phyloP scores from a whole-genome alignment of 1,284 basidiomycete species.

The Naganishia albida region DNA sequence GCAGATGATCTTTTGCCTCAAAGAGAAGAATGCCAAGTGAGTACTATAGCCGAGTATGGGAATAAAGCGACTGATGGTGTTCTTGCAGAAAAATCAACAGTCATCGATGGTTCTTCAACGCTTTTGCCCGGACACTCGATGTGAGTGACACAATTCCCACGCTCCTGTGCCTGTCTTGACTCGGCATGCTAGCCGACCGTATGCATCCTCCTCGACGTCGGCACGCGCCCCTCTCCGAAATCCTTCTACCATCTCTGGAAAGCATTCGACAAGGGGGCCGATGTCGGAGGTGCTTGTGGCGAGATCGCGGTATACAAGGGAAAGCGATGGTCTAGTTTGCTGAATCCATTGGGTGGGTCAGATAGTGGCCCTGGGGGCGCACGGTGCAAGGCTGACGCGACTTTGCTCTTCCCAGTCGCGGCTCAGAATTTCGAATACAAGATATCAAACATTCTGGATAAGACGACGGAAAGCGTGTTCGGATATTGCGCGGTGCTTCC shows the following conservation, averaged over 20 bases:
- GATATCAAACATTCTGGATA: constrained; percentile 88
- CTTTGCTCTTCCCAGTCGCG: constrained; percentile 62
- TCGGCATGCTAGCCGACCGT: constrained; percentile 59
- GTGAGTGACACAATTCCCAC: constrained; percentile 25
- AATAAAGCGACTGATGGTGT: constrained; percentile 12
- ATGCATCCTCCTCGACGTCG: constrained; percentile 74
- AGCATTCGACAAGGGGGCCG: constrained; percentile 86
- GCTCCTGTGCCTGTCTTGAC: neutral
- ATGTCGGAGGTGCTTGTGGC: constrained; percentile 90
- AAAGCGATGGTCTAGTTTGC: constrained; percentile 72
- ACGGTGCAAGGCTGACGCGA: neutral
- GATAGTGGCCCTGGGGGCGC: neutral
- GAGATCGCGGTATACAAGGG: constrained; percentile 94
- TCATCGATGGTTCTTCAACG: constrained; percentile 95
- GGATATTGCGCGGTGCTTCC: constrained; percentile 80
- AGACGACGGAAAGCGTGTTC: constrained; percentile 88
- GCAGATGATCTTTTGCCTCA: constrained; percentile 74
- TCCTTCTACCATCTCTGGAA: constrained; percentile 91
- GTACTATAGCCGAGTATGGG: neutral
- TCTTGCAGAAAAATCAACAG: constrained; percentile 84
- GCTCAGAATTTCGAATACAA: constrained; percentile 96
- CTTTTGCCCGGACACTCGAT: constrained; percentile 58
- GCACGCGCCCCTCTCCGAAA: constrained; percentile 79
- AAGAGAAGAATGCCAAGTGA: constrained; percentile 86
- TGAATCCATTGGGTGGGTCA: constrained; percentile 76